A percentile compares a stretch with the other conserved stretches of the same genome.
phyloP scores from a whole-genome alignment of 129 eudicot species.

The Ambrosia artemisiifolia region DNA sequence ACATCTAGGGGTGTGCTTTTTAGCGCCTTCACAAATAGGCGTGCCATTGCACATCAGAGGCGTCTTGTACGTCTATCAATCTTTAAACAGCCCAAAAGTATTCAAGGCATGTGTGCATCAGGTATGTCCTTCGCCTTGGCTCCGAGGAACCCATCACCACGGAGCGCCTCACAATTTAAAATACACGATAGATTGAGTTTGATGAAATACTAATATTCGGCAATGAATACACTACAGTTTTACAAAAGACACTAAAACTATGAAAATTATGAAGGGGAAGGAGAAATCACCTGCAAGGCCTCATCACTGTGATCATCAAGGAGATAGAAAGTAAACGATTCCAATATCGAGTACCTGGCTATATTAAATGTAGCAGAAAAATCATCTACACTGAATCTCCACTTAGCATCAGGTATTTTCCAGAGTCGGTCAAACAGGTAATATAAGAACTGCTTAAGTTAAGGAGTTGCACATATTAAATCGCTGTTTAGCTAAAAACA shows the following conservation, averaged over 20 bases:
- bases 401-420: constrained; percentile 66
- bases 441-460: constrained; percentile 63
- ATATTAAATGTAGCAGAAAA: constrained; percentile 84
- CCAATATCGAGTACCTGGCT: constrained; percentile 77
- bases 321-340: constrained; percentile 88
- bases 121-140: too few relatives aligned
- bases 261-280: neutral
- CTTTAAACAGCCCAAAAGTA: too few relatives aligned
- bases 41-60: too few relatives aligned
- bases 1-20: too few relatives aligned
- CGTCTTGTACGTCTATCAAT: too few relatives aligned
- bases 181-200: neutral
- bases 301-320: constrained; percentile 78
- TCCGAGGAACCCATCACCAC: too few relatives aligned
- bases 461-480: constrained; percentile 31
- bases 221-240: neutral
- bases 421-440: constrained; percentile 88
- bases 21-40: too few relatives aligned
- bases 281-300: constrained; percentile 66
- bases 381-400: constrained; percentile 80
- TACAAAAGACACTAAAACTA: neutral
- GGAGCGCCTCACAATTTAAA: too few relatives aligned
- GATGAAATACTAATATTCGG: neutral
- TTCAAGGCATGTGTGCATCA: too few relatives aligned
- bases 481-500: neutral